A percentile compares a stretch with the other conserved stretches of the same genome.
phyloP scores from a whole-genome alignment of 2,329 filamentous ascomycete species.

The Aspergillus quadricinctus region DNA sequence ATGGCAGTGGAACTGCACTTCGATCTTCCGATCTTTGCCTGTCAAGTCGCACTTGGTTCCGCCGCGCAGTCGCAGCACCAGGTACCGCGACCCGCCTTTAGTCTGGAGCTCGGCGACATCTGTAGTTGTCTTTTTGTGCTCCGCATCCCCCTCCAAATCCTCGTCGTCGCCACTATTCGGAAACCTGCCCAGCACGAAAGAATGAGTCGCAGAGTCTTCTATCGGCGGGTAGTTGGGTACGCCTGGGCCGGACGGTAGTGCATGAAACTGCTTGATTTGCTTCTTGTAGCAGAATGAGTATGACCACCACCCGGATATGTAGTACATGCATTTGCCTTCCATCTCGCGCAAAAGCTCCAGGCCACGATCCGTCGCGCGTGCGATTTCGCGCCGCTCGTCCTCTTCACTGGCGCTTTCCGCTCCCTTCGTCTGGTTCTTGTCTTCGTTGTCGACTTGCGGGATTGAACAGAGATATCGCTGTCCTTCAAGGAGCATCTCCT shows the following conservation, averaged over 20 bases:
- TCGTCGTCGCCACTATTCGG: conserved; percentile 32
- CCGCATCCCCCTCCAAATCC: conserved; percentile 21
- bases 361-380: conserved; percentile 69
- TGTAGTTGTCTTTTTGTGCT: conserved; percentile 28
- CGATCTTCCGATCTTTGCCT: conserved; percentile 72
- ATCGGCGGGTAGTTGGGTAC: conserved; percentile 66
- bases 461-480: conserved; percentile 80
- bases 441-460: conserved; percentile 61
- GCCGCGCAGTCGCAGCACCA: conserved; percentile 74
- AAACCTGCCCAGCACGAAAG: conserved; percentile 71
- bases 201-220: conserved; percentile 69
- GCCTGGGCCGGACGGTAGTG: conserved; percentile 65
- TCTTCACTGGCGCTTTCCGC: conserved; percentile 53
- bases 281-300: conserved; percentile 91
- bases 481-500: conserved; percentile 67
- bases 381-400: conserved; percentile 75
- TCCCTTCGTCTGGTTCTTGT: conserved; percentile 64
- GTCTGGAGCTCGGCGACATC: conserved; percentile 65
- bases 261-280: conserved; percentile 86
- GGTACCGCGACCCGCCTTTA: conserved; percentile 77
- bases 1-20: conserved; percentile 75
- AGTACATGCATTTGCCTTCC: conserved; percentile 77
- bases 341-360: conserved; percentile 76
- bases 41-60: conserved; percentile 86
- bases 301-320: conserved; percentile 87